Base-by-base conservation (phyloP, 306 rosid species). In the Inga laurina region DNA sequence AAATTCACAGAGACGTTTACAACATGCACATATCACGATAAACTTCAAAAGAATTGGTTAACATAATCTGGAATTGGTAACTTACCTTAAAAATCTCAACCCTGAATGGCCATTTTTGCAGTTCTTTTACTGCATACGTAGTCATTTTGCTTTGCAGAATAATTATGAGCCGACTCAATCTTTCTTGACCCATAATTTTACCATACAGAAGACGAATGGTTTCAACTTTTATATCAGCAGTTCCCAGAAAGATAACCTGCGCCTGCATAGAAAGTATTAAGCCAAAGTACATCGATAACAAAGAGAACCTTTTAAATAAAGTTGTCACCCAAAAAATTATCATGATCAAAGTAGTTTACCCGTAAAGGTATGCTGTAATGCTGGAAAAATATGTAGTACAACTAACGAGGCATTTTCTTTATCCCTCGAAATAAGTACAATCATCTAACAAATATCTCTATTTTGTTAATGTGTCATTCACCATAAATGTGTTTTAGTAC, bases 61-160 rank as follows among this genome's bases (percentile, higher is more conserved):
- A 72, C 35, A 11, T 35, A 62, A 18, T 62, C 15, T 69, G 37
- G n/a, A 76, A 24, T 6, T 43, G 71, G 34, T 30, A 69, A 75
- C 90, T 80, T 75, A 88, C 93, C 10, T 66, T 74, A 35, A 87
- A 45, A 37, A 81, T 85, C 82, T 90, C 92, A 83, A 83, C 91
- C 78, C 82, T 83, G 4, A 39, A 87, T 11, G 77, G 86, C 44
- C 62, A 70, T 2, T 15, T 77, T 10, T 77, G 73, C 68, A 87
- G 35, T 41, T 74, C 86, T 45, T 88, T 87, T 13, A 4, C 57
- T 6, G 90, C 90, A 82, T 2, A 77, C 0, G 81, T 0, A 64
- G 87, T 88, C 76, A 90, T 87, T 49, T 85, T 83, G 74, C 88
- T 85, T 79, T 90, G 88, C 77, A 82, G 72, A 51, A 90, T 27